These are phyloP conservation scores for Phyllosticta capitalensis DNA, from an alignment of 2,329 filamentous ascomycete genomes.

Conservation along the genomic window DNA sequence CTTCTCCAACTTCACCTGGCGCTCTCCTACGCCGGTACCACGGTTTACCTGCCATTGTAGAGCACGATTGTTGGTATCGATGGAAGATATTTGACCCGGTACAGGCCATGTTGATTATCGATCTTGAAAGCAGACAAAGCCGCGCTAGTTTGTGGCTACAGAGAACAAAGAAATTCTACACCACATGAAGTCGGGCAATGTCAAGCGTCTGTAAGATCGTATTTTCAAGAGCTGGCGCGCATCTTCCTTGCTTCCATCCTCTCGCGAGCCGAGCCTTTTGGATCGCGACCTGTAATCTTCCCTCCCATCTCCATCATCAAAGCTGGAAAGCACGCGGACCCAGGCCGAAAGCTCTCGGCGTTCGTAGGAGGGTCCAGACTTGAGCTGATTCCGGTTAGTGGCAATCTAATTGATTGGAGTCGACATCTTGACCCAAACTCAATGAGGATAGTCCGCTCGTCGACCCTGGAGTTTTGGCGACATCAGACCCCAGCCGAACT, in stretches of 20 bases:
- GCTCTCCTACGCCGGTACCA: not conserved
- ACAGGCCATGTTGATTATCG: not conserved
- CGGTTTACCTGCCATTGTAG: not conserved
- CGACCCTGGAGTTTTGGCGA: not conserved
- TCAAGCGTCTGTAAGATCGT: not conserved
- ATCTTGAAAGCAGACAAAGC: not conserved
- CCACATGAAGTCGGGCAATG: not conserved
- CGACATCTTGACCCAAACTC: not conserved
- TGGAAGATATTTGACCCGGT: not conserved
- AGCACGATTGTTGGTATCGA: not conserved
- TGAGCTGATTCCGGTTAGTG: not conserved
- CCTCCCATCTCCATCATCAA: not conserved
- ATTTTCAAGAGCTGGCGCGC: not conserved
- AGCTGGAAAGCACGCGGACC: not conserved
- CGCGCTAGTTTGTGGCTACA: not conserved
- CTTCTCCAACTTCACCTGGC: not conserved
- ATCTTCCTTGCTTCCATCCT: not conserved
- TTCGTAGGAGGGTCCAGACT: not conserved
- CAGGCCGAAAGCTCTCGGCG: not conserved
- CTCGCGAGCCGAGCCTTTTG: not conserved
- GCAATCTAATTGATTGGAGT: not conserved
- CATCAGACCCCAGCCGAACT: not conserved
- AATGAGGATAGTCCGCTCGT: not conserved
- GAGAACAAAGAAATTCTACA: not conserved
- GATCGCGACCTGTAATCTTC: not conserved